Evolutionary conservation across 495 filamentous ascomycete genomes (phyloP).

Genomic region (Neurospora tetraspora): DNA sequence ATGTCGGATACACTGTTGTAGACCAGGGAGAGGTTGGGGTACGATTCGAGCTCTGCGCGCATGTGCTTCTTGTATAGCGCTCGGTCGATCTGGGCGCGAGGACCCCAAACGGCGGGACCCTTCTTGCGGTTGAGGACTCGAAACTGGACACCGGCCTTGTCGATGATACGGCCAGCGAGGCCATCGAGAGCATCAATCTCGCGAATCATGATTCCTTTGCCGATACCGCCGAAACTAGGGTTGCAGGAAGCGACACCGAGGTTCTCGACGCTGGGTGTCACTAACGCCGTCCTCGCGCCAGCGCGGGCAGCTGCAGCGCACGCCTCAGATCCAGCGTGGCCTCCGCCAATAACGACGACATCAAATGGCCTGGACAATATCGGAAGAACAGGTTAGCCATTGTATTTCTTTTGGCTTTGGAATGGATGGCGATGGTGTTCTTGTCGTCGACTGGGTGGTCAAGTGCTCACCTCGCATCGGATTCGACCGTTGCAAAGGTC

Average conservation of each 20-base stretch:
- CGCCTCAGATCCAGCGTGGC: constrained; percentile 91
- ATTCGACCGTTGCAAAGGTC: constrained; percentile 29
- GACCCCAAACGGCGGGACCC: constrained; percentile 94
- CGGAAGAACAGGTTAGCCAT: background rate
- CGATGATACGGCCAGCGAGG: constrained; percentile 77
- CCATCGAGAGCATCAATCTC: constrained; percentile 96
- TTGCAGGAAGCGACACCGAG: constrained; percentile 97
- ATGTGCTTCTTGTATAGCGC: constrained; percentile 84
- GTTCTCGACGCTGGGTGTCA: constrained; percentile 80
- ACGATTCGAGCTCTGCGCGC: constrained; percentile 72
- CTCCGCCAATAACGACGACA: constrained; percentile 91
- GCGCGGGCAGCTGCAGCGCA: constrained; percentile 86
- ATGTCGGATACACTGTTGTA: constrained; percentile 91
- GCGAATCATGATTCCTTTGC: constrained; percentile 94
- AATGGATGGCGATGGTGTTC: background rate
- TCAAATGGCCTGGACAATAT: constrained; percentile 58
- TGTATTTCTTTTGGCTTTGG: background rate
- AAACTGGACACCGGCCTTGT: constrained; percentile 92
- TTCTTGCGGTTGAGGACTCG: constrained; percentile 78
- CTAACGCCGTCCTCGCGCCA: constrained; percentile 79
- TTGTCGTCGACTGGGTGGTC: background rate
- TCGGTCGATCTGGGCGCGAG: constrained; percentile 91
- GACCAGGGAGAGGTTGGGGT: constrained; percentile 67
- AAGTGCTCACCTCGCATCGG: constrained; percentile 24
- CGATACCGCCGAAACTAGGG: constrained; percentile 93